Conservation (phyloP, 1,284 basidiomycete species). For the Phenoliferia sp. region DNA sequence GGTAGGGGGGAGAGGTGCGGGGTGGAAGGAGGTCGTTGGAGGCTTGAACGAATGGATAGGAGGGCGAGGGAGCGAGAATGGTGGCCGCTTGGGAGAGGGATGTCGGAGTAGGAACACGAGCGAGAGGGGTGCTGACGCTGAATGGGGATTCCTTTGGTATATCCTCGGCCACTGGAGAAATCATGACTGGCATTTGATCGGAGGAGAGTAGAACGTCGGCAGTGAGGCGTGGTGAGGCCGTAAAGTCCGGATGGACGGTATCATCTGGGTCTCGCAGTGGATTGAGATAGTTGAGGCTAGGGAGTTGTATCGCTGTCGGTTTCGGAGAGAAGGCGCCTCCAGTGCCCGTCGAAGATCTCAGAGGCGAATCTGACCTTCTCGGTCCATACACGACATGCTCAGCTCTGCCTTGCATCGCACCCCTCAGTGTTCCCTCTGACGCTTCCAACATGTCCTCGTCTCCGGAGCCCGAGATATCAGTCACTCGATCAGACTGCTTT, state of each 20-base stretch:
- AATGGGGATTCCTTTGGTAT: conserved; percentile 16
- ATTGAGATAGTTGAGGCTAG: background rate
- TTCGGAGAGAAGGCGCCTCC: background rate
- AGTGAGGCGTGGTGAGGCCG: conserved; percentile 22
- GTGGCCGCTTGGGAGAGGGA: conserved; percentile 21
- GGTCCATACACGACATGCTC: conserved; percentile 35
- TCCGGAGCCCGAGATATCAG: conserved; percentile 20
- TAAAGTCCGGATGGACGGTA: conserved; percentile 25
- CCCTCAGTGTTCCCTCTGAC: conserved; percentile 17
- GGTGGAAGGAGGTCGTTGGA: background rate
- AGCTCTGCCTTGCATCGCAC: conserved; percentile 32
- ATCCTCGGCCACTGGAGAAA: conserved; percentile 19
- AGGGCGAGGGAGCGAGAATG: conserved; percentile 13
- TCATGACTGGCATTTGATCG: conserved; percentile 28
- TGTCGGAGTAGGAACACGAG: conserved; percentile 4
- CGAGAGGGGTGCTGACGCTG: background rate
- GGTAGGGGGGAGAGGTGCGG: conserved; percentile 13
- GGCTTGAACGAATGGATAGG: background rate
- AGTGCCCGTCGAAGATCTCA: background rate
- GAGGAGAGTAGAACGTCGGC: conserved; percentile 25
- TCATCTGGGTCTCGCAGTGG: conserved; percentile 28
- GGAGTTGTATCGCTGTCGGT: conserved; percentile 8
- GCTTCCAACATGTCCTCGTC: conserved; percentile 10
- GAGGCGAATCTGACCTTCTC: conserved; percentile 9
- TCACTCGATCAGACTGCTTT: conserved; percentile 12